Base-by-base conservation (phyloP, 768 basidiomycete species). In the Boletus sp. region DNA sequence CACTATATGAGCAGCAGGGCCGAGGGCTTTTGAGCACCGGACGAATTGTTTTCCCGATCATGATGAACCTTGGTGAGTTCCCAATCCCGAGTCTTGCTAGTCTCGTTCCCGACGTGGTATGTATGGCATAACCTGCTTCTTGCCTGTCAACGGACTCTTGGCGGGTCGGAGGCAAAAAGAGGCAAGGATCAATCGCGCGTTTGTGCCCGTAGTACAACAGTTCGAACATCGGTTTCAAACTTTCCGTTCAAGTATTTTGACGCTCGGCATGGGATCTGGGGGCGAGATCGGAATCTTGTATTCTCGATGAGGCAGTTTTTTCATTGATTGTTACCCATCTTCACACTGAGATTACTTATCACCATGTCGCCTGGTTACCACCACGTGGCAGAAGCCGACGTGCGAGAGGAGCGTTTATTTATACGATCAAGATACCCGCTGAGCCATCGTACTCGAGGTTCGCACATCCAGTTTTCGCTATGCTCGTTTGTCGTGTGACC, bases 321-420 rank as follows among this genome's bases (percentile, higher is more conserved):
- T 41, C 49, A 59, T 63, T 45, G 46, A 56, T 57, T 18, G 20
- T 33, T 37, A 40, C 15, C 40, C 1, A 28, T 41, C 17, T 46
- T 52, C 33, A 35, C 47, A 45, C 29, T 18, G 50, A 47, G 61
- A 42, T 50, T 41, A n/a, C n/a, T n/a, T n/a, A 55, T 47, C 48
- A 18, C 40, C 41, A 11, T n/a, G 47, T 56, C 47, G 30, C 29
- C 46, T 53, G 55, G 40, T 35, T 20, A 40, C 35, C 18, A 39
- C 29, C 54, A 53, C 53, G 28, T 40, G 37, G 50, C 18, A 15
- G 35, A 45, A 40, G 44, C 9, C n/a, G 20, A 14, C 35, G 17
- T 42, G 29, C 20, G 48, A 57, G 39, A 28, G 44, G 40, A 41
- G 41, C 7, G 9, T 36, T 10, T 46, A 58, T 50, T 51, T 41